Percentiles rank a stretch among this genome's conserved stretches.
phyloP scores from a whole-genome alignment of 768 basidiomycete species.

The Austroboletus eburneus region DNA sequence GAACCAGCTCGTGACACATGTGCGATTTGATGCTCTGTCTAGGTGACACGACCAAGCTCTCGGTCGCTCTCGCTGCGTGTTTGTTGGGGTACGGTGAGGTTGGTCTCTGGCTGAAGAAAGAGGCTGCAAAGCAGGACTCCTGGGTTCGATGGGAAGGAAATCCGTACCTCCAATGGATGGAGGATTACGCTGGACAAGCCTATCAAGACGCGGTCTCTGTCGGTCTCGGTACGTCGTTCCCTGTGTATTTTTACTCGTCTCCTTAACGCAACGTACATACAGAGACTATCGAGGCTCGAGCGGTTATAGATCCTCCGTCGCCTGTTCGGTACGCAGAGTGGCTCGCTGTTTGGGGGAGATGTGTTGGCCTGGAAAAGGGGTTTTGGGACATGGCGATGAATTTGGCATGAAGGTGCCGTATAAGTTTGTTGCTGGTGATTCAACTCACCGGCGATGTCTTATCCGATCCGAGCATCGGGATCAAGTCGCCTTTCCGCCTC shows the following conservation, averaged over 20 bases:
- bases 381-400: slow-evolving; percentile 81
- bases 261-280: not conserved
- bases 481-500: too few species aligned
- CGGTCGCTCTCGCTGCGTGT: slow-evolving; percentile 84
- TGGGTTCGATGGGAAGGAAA: slow-evolving; percentile 66
- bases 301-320: slow-evolving; percentile 61
- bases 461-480: too few species aligned
- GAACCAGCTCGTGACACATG: not conserved
- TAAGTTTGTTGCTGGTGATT: too few species aligned
- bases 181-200: slow-evolving; percentile 69
- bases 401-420: slow-evolving; percentile 4
- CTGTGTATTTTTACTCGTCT: not conserved
- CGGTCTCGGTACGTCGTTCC: slow-evolving; percentile 59
- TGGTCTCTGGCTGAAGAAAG: slow-evolving; percentile 73
- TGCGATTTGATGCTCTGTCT: not conserved
- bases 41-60: slow-evolving; percentile 68
- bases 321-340: slow-evolving; percentile 57
- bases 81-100: slow-evolving; percentile 91
- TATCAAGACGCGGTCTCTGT: slow-evolving; percentile 70
- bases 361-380: slow-evolving; percentile 70
- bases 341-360: slow-evolving; percentile 67
- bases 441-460: too few species aligned
- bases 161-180: slow-evolving; percentile 71
- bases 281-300: slow-evolving; percentile 74
- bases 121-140: slow-evolving; percentile 38